These are phyloP conservation scores for Magnaporthiopsis rhizophila DNA, from an alignment of 2,329 filamentous ascomycete species.

Conservation along the genomic window DNA sequence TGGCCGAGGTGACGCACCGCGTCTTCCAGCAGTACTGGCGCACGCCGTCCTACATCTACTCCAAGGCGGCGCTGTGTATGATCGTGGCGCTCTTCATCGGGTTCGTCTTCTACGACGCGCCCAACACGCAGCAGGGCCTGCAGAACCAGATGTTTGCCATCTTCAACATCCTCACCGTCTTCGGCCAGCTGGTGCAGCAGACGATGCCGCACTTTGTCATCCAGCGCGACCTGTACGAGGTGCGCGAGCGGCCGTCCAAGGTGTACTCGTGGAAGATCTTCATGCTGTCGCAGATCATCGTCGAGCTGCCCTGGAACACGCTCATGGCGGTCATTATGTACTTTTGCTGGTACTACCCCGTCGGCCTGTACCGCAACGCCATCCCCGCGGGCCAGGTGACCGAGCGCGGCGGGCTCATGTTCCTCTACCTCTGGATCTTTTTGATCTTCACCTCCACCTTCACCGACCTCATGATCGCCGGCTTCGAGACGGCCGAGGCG, in stretches of 20 bases:
- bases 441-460: constrained; percentile 62
- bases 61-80: constrained; percentile 52
- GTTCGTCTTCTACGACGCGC: constrained; percentile 57
- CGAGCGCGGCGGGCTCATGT: constrained; percentile 57
- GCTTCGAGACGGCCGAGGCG: constrained; percentile 56
- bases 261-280: constrained; percentile 63
- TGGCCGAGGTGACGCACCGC: constrained; percentile 50
- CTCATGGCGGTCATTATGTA: constrained; percentile 57
- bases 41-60: constrained; percentile 63
- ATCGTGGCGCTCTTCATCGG: constrained; percentile 54
- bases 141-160: constrained; percentile 65
- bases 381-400: constrained; percentile 38
- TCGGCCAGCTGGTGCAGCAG: constrained; percentile 56
- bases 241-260: constrained; percentile 61
- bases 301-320: constrained; percentile 65
- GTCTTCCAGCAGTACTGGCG: constrained; percentile 69
- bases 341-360: constrained; percentile 63
- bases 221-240: constrained; percentile 61
- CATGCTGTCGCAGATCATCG: constrained; percentile 57
- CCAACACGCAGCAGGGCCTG: constrained; percentile 55
- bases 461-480: constrained; percentile 55
- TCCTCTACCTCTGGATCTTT: constrained; percentile 58
- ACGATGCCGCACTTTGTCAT: constrained; percentile 66
- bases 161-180: constrained; percentile 64
- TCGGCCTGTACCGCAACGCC: constrained; percentile 55